phyloP scores from a whole-genome alignment of 306 rosid genomes.

The Malus fusca region DNA sequence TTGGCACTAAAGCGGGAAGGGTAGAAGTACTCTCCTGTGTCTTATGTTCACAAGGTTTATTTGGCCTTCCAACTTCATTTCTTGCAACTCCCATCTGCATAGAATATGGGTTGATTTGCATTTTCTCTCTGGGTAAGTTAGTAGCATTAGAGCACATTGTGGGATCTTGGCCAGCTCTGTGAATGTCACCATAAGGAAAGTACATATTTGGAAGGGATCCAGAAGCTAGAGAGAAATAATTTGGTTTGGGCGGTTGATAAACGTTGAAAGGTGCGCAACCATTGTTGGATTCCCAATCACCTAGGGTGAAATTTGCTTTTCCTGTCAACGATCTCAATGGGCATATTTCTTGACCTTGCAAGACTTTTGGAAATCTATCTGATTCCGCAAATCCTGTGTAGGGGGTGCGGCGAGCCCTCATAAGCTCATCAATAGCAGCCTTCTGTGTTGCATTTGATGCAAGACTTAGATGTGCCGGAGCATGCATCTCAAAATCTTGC shows the following conservation, averaged over 20 bases:
- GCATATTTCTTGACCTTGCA: constrained; percentile 99
- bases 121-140: constrained; percentile 39
- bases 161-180: constrained; percentile 43
- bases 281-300: constrained; percentile 59
- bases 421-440: constrained; percentile 45
- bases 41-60: constrained; percentile 33
- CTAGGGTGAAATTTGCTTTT: constrained; percentile 45
- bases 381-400: constrained; percentile 69
- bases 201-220: constrained; percentile 48
- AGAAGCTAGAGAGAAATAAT: constrained; percentile 37
- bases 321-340: constrained; percentile 63
- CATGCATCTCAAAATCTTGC: constrained; percentile 57
- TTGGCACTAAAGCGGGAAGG: constrained; percentile 37
- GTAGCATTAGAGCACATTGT: constrained; percentile 37
- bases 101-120: constrained; percentile 35
- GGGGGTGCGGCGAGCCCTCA: constrained; percentile 55
- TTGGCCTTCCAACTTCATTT: constrained; percentile 43
- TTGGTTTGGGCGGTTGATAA: constrained; percentile 51
- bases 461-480: constrained; percentile 47
- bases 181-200: constrained; percentile 52
- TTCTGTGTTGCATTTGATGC: constrained; percentile 42
- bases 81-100: constrained; percentile 35
- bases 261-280: constrained; percentile 45
- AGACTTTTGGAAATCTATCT: constrained; percentile 76
- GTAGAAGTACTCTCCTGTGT: constrained; percentile 40